Percentiles rank a stretch among this genome's conserved stretches.
These are phyloP conservation scores for Asterochloris sp. DNA, from an alignment of 139 green algal species.

Conservation along the genomic window DNA sequence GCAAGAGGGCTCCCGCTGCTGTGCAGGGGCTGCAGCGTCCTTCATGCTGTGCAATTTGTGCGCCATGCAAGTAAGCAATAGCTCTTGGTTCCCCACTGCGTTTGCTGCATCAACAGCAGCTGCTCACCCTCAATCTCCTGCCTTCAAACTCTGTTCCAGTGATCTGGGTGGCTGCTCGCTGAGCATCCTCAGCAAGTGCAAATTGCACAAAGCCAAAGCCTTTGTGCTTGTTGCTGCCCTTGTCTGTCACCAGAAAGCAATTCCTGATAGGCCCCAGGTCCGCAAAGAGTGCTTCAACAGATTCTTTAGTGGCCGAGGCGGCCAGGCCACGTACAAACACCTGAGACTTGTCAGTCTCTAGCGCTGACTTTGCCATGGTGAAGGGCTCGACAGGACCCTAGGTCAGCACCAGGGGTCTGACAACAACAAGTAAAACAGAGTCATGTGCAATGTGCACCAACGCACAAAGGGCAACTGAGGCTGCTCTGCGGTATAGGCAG, in stretches of 20 bases:
- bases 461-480: too few species aligned
- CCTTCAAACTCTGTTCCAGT: slow-evolving; percentile 58
- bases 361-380: not conserved
- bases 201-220: slow-evolving; percentile 88
- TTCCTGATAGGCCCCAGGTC: slow-evolving; percentile 77
- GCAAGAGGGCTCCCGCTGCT: not conserved
- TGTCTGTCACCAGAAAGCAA: slow-evolving; percentile 73
- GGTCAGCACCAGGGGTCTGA: too few species aligned
- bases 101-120: too few species aligned
- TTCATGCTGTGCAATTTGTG: not conserved
- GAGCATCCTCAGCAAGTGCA: slow-evolving; percentile 79
- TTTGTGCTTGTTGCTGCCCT: slow-evolving; percentile 48
- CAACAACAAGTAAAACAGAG: too few species aligned
- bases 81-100: not conserved
- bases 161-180: slow-evolving; percentile 62
- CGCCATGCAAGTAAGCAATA: not conserved
- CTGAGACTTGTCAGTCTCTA: slow-evolving; percentile 31
- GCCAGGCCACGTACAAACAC: slow-evolving; percentile 78
- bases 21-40: not conserved
- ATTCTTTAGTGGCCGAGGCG: slow-evolving; percentile 52
- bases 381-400: too few species aligned
- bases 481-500: too few species aligned
- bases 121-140: slow-evolving; percentile 67
- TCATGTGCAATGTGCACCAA: too few species aligned
- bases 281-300: slow-evolving; percentile 68